Evolutionary conservation across 495 filamentous ascomycete genomes (phyloP), one percentile per base, ranked within the genome.

Genomic region (Xylaria curta): DNA sequence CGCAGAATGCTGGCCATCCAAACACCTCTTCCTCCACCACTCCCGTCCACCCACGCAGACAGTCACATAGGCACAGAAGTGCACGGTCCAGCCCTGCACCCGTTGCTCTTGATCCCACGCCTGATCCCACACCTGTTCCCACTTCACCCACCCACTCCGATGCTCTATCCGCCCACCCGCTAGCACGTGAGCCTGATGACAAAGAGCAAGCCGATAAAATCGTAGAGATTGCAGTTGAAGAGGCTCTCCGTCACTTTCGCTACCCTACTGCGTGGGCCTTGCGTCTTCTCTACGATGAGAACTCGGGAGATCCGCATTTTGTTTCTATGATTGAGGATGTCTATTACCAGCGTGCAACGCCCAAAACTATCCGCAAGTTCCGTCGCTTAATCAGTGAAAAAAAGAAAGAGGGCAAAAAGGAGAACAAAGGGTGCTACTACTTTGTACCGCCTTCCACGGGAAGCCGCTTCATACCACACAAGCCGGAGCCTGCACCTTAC

Each of bases 231-330:
- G 85, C 86, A 7, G 84, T 87, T 1, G 82, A 87, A 40, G 82
- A 86, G 68, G 86, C 87, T 21, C 75, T 89, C 38, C 69, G 74
- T 53, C 79, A 82, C 71, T 81, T 77, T 56, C 82, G 85, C 54
- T 87, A 85, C 70, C 87, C 87, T 61, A 89, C 87, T 21, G 86
- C 87, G 8, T 89, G 81, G 78, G 87, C 86, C 53, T 79, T 89
- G 68, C 83, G 86, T 58, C 83, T 84, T 24, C 77, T 87, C 66
- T 87, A 86, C 73, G 83, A 87, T 63, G 87, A 89, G 70, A 77
- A 85, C 40, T 78, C 76, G 56, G 56, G 68, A 40, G 78, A 86
- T 53, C 74, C 75, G 7, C 75, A 78, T 12, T 85, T 87, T 75
- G 76, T 85, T 64, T 78, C 66, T 72, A 82, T 87, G 78, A 74